A percentile compares a stretch with the other conserved stretches of the same genome.
These are phyloP conservation scores for Solanum acaule DNA, from an alignment of 257 asterid genomes.

Conservation along the genomic window DNA sequence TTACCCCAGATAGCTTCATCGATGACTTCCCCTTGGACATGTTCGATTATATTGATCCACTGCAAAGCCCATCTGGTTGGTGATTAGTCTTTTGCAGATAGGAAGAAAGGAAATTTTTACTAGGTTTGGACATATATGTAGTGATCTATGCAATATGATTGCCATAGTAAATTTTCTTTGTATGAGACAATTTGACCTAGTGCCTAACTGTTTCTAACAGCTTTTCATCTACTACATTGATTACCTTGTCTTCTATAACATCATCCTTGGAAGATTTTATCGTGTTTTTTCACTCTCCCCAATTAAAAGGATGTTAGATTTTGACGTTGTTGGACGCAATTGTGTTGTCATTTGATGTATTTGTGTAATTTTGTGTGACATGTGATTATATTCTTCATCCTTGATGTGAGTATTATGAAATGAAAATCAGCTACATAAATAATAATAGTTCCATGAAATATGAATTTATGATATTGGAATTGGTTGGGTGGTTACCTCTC, in stretches of 20 bases:
- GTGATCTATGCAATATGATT: neutral
- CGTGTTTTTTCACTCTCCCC: no score
- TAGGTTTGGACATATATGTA: neutral
- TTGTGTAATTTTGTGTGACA: no score
- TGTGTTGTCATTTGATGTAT: no score
- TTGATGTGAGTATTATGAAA: no score
- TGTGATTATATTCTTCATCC: no score
- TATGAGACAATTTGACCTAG: neutral
- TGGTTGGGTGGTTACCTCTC: no score
- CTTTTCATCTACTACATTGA: neutral
- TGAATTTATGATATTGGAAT: no score
- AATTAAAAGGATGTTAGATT: no score
- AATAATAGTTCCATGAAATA: no score
- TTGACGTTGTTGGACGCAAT: no score
- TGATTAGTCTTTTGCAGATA: neutral
- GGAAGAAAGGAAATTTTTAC: neutral
- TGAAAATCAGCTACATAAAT: no score
- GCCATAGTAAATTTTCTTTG: neutral
- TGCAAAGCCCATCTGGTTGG: slow-evolving; percentile 74
- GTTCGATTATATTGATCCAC: slow-evolving; percentile 52
- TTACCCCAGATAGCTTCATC: slow-evolving; percentile 32
- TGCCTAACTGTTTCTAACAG: neutral
- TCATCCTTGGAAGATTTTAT: neutral
- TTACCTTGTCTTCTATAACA: neutral
- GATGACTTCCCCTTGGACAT: slow-evolving; percentile 70